These are phyloP conservation scores for Pistacia vera DNA, from an alignment of 345 rosid genomes.

Conservation along the genomic window DNA sequence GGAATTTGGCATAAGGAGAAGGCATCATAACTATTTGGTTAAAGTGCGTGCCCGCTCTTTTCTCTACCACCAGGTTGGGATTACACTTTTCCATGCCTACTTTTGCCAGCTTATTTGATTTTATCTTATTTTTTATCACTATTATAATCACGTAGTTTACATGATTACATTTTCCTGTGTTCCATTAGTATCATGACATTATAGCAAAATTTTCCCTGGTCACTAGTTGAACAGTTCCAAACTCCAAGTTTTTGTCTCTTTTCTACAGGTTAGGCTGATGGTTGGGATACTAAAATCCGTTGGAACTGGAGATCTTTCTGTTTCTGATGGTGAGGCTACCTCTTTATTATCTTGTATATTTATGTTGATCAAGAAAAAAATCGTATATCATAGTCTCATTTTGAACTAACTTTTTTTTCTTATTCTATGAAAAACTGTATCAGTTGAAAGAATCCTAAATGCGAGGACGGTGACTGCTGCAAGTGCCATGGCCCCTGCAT, in stretches of 20 bases:
- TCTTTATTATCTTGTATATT: background rate
- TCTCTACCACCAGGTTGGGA: slow-evolving; percentile 88
- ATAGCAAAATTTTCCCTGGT: background rate
- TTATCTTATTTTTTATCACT: background rate
- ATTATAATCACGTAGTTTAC: background rate
- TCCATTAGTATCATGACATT: too few relatives aligned
- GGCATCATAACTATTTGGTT: slow-evolving; percentile 65
- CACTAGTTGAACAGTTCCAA: background rate
- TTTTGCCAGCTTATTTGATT: background rate
- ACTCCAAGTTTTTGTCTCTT: slow-evolving; percentile 11
- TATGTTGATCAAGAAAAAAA: background rate
- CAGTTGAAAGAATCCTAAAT: slow-evolving; percentile 71
- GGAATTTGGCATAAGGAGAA: slow-evolving; percentile 65
- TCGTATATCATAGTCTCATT: background rate
- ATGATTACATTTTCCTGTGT: background rate
- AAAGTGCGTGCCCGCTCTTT: slow-evolving; percentile 79
- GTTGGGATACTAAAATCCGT: slow-evolving; percentile 86
- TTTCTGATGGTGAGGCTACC: slow-evolving; percentile 60
- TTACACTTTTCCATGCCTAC: background rate
- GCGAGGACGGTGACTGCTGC: slow-evolving; percentile 71
- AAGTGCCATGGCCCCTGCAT: slow-evolving; percentile 89
- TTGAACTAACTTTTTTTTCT: background rate
- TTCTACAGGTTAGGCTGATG: slow-evolving; percentile 78
- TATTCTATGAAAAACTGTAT: slow-evolving; percentile 1
- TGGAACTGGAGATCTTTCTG: slow-evolving; percentile 72